phyloP scores from a whole-genome alignment of 306 rosid genomes.

The Quercus wislizeni region DNA sequence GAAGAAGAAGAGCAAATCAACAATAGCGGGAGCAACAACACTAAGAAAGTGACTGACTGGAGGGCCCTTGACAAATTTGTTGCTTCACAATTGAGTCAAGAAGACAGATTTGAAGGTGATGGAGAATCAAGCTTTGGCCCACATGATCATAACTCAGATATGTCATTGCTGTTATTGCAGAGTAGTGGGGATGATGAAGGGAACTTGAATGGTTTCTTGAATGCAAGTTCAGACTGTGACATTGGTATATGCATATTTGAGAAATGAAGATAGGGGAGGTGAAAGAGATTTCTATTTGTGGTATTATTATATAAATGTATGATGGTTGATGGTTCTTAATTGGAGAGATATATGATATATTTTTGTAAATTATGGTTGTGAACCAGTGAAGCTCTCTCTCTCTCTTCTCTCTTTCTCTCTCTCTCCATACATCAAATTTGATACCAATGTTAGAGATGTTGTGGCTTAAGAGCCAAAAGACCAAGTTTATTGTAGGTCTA shows the following conservation, averaged over 20 bases:
- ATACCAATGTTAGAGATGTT: too few relatives aligned
- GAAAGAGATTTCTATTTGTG: slow-evolving; percentile 9
- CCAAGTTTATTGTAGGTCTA: too few relatives aligned
- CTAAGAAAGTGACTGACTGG: slow-evolving; percentile 77
- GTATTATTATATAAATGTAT: slow-evolving; percentile 30
- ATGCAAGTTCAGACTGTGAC: slow-evolving; percentile 60
- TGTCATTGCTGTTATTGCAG: slow-evolving; percentile 55
- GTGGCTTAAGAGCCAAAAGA: too few relatives aligned
- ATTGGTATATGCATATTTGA: slow-evolving; percentile 95
- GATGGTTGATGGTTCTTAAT: slow-evolving; percentile 21
- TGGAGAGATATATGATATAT: slow-evolving; percentile 24
- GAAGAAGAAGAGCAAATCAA: slow-evolving; percentile 37
- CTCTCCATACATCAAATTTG: background rate
- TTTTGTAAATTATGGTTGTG: slow-evolving; percentile 48
- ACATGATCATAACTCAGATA: slow-evolving; percentile 25
- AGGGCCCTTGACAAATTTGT: slow-evolving; percentile 93
- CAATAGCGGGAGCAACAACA: slow-evolving; percentile 19
- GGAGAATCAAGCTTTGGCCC: slow-evolving; percentile 53
- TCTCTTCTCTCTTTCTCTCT: slow-evolving; percentile 14
- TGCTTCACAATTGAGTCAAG: slow-evolving; percentile 89
- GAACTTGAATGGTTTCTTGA: slow-evolving; percentile 61
- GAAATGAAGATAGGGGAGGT: slow-evolving; percentile 45
- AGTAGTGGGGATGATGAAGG: slow-evolving; percentile 42
- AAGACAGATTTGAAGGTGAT: slow-evolving; percentile 41
- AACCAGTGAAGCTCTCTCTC: slow-evolving; percentile 42